Evolutionary conservation across 108 stramenopile genomes (phyloP), one percentile per base, ranked within the genome.

Genomic region (Chaetoceros tenuissimus): DNA sequence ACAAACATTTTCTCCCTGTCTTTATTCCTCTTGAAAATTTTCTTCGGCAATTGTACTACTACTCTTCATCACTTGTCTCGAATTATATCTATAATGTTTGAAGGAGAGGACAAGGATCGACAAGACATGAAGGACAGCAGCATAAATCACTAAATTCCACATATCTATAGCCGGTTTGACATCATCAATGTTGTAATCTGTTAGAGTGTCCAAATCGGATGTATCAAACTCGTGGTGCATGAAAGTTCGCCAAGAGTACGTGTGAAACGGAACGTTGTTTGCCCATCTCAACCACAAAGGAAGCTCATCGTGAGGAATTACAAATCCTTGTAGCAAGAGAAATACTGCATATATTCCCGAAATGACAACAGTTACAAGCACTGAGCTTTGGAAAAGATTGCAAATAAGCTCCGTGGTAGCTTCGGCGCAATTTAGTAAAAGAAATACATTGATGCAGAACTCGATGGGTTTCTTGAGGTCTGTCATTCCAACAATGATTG

Each of bases 311-410:
- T 77, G 81, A 26, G 66, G 48, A 7, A 82, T 26, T 72, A 82
- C 75, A 61, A 82, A 82, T 21, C 81, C 81, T 48, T 59, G 43
- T 26, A 82, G 58, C 8, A 78, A 46, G 74, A 78, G 75, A 53
- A 76, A 73, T 44, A 82, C 58, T n/a, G 77, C 81, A 59, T 72
- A 81, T 46, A 81, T 0, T 55, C 73, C 82, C 27, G 73, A 72
- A 8, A 77, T 45, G 8, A 73, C 20, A 16, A 73, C 72, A 29
- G 79, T 77, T 20, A 75, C 82, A 72, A 78, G 75, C 10, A 84
- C 70, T 53, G 74, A 84, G 49, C 80, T 69, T 7, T 67, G 75
- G 0, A 77, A 78, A 18, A 71, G 60, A 45, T 79, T 65, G 13
- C 74, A 78, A 23, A 79, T 67, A 48, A 83, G 43, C 54, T 77